These are phyloP conservation scores for Tolypocladium ovalisporum DNA, from an alignment of 2,329 filamentous ascomycete species.

Conservation along the genomic window DNA sequence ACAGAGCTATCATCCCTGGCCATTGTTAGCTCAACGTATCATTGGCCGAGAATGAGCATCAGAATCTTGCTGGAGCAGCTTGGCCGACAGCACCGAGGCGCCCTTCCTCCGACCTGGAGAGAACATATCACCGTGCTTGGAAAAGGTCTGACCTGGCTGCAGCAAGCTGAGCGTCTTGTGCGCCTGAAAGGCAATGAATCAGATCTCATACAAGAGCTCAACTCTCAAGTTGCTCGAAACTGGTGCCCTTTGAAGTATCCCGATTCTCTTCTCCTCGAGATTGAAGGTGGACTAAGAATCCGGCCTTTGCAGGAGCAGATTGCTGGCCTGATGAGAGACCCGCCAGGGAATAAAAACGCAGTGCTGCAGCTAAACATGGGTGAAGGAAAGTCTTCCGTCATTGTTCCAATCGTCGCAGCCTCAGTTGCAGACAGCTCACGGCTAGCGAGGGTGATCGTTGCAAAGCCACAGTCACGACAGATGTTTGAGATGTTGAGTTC, in stretches of 20 bases:
- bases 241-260: conserved; percentile 41
- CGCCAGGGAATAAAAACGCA: conserved; percentile 26
- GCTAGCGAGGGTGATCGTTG: conserved; percentile 45
- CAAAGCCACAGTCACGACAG: conserved; percentile 45
- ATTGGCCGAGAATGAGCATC: background rate
- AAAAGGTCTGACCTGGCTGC: conserved; percentile 21
- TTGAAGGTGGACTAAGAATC: conserved; percentile 50
- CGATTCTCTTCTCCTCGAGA: conserved; percentile 51
- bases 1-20: background rate
- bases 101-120: conserved; percentile 15
- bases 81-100: background rate
- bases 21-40: background rate
- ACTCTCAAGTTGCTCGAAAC: conserved; percentile 38
- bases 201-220: conserved; percentile 30
- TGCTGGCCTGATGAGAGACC: conserved; percentile 39
- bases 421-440: conserved; percentile 34
- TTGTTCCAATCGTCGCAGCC: conserved; percentile 50
- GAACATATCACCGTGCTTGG: conserved; percentile 23
- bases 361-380: conserved; percentile 61
- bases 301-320: conserved; percentile 46
- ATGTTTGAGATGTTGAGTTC: conserved; percentile 44
- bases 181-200: conserved; percentile 4
- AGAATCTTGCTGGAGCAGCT: background rate
- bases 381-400: conserved; percentile 55
- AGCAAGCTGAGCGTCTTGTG: conserved; percentile 28